A percentile compares a stretch with the other conserved stretches of the same genome.
These are phyloP conservation scores for Leptographium radiaticola DNA, from an alignment of 2,329 filamentous ascomycete genomes.

Conservation along the genomic window DNA sequence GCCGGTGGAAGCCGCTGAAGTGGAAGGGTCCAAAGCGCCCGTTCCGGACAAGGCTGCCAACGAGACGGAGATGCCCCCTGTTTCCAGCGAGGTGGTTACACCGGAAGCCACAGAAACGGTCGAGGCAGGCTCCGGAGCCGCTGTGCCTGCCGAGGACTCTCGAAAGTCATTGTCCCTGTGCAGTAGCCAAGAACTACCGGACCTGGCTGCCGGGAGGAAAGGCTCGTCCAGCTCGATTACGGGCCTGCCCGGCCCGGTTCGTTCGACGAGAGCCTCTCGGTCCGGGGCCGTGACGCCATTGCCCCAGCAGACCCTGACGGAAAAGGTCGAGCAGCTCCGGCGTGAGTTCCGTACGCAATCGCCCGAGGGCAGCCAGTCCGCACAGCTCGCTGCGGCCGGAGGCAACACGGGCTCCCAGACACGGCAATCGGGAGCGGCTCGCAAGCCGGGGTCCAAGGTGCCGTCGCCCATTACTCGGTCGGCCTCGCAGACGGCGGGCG, in stretches of 20 bases:
- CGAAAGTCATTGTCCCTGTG: background rate
- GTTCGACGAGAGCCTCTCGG: slow-evolving; percentile 1
- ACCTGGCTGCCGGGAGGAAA: background rate
- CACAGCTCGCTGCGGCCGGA: slow-evolving; percentile 3
- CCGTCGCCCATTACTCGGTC: slow-evolving; percentile 42
- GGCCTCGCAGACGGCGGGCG: slow-evolving; percentile 35
- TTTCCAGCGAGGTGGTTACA: too few species aligned
- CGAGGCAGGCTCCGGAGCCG: background rate
- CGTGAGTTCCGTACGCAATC: slow-evolving; percentile 30
- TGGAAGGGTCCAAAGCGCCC: background rate
- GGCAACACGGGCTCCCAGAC: background rate
- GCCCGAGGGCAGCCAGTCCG: slow-evolving; percentile 17
- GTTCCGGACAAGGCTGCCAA: too few species aligned
- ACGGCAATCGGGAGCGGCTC: slow-evolving; percentile 18
- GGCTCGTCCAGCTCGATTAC: background rate
- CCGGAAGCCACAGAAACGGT: too few species aligned
- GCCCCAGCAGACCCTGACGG: slow-evolving; percentile 19
- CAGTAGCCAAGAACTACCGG: background rate
- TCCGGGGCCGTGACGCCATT: background rate
- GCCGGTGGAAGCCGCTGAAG: background rate
- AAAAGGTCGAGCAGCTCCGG: slow-evolving; percentile 38
- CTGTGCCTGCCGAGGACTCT: background rate
- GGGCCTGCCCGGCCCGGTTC: background rate
- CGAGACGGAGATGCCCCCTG: too few species aligned
- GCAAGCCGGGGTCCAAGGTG: slow-evolving; percentile 30